A percentile compares a stretch with the other conserved stretches of the same genome.
phyloP scores from a whole-genome alignment of 192 early-diverging fungal genomes.

The Gamsiella multidivaricata region DNA sequence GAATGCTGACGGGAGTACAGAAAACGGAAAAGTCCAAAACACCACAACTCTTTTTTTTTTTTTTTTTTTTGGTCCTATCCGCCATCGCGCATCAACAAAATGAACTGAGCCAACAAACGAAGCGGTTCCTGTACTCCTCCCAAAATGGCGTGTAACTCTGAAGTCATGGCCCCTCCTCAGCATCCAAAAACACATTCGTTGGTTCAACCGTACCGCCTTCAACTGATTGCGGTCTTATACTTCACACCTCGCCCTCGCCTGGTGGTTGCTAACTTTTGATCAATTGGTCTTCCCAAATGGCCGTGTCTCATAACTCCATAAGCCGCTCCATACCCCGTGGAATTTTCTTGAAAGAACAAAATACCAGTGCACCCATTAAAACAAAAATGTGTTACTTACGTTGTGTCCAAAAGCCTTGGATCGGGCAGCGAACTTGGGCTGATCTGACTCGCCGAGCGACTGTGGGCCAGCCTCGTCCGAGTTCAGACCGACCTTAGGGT shows the following conservation, averaged over 20 bases:
- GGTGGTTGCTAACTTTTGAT: not conserved
- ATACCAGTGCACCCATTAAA: not conserved
- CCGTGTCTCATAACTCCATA: too few species aligned
- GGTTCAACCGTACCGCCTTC: not conserved
- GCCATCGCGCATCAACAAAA: too few species aligned
- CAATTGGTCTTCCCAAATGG: too few species aligned
- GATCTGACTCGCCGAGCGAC: constrained; percentile 15
- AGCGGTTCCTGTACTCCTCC: too few species aligned
- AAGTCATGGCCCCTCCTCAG: too few species aligned
- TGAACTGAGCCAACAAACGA: too few species aligned
- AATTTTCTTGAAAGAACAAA: not conserved
- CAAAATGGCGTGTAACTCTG: too few species aligned
- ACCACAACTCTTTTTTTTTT: constrained; percentile 5
- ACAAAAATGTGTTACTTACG: constrained; percentile 20
- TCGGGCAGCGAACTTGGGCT: constrained; percentile 30
- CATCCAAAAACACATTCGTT: not conserved
- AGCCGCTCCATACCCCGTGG: too few species aligned
- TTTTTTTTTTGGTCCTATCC: too few species aligned
- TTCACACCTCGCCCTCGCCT: not conserved
- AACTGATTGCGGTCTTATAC: too few species aligned
- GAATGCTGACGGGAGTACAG: too few species aligned
- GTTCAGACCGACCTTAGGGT: constrained; percentile 68
- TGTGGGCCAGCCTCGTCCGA: constrained; percentile 55
- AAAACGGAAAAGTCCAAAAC: constrained; percentile 14
- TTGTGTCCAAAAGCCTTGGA: constrained; percentile 36